These are phyloP conservation scores for Candida pini DNA, from an alignment of 805 yeast genomes.

Conservation along the genomic window DNA sequence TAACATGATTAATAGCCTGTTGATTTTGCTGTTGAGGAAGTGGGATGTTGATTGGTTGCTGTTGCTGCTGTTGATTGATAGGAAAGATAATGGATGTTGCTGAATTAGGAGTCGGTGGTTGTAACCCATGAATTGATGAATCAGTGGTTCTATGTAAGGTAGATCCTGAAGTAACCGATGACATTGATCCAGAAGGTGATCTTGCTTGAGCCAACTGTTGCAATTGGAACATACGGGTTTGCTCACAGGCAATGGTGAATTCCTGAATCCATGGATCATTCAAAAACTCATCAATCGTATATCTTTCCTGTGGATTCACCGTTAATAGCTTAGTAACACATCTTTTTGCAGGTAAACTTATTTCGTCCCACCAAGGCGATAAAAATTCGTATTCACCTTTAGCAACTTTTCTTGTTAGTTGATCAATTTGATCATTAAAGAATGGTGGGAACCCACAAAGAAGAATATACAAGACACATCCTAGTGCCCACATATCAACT, in stretches of 20 bases:
- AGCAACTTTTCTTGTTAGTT: conserved; percentile 74
- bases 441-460: conserved; percentile 98
- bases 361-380: conserved; percentile 89
- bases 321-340: conserved; percentile 63
- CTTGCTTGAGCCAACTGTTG: conserved; percentile 12
- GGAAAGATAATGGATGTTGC: background rate
- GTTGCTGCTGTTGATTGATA: background rate
- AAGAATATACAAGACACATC: conserved; percentile 90
- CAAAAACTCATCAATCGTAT: conserved; percentile 66
- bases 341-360: conserved; percentile 60
- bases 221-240: conserved; percentile 19
- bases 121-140: too few relatives aligned
- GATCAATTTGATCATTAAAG: conserved; percentile 75
- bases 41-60: conserved; percentile 6
- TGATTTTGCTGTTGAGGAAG: conserved; percentile 7
- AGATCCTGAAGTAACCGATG: background rate
- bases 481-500: conserved; percentile 99
- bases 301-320: conserved; percentile 63
- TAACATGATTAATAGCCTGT: conserved; percentile 1
- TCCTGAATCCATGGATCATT: conserved; percentile 69
- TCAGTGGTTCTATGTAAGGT: too few relatives aligned
- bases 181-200: background rate
- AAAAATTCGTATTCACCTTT: conserved; percentile 70
- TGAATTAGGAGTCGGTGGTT: background rate
- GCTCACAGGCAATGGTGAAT: conserved; percentile 26